A percentile compares a stretch with the other conserved stretches of the same genome.
Evolutionary conservation across 2,329 filamentous ascomycete species (phyloP).

Genomic region (Aphanoascus verrucosus): DNA sequence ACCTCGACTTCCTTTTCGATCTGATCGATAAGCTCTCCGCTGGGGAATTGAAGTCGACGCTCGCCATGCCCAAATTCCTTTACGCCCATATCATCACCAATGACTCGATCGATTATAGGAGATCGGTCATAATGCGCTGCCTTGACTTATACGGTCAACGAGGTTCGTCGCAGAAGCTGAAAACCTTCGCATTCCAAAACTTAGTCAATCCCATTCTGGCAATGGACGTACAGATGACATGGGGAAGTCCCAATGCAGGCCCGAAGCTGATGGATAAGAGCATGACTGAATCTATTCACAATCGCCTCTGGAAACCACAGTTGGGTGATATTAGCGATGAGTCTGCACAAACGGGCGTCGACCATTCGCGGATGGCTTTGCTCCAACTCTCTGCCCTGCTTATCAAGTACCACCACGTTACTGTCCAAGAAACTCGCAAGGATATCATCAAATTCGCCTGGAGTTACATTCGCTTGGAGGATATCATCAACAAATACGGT

Average conservation of each 20-base stretch:
- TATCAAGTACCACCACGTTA: conserved; percentile 84
- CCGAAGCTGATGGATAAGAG: conserved; percentile 72
- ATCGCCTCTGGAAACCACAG: conserved; percentile 87
- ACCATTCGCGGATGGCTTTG: conserved; percentile 91
- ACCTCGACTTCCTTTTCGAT: conserved; percentile 73
- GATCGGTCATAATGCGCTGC: conserved; percentile 68
- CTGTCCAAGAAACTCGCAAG: conserved; percentile 83
- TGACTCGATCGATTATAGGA: conserved; percentile 77
- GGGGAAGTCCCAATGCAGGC: conserved; percentile 48
- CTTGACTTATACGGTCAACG: conserved; percentile 77
- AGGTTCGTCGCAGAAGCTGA: conserved; percentile 72
- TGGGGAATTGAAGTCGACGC: conserved; percentile 67
- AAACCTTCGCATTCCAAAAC: conserved; percentile 83
- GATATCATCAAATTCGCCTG: conserved; percentile 99
- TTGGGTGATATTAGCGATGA: conserved; percentile 74
- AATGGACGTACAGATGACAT: conserved; percentile 86
- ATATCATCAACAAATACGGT: conserved; percentile 97
- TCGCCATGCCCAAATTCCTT: conserved; percentile 68
- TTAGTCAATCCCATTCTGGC: conserved; percentile 93
- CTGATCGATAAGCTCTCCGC: conserved; percentile 74
- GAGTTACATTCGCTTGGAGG: conserved; percentile 97
- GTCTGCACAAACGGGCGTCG: conserved; percentile 70
- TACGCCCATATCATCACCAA: conserved; percentile 75
- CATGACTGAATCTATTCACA: conserved; percentile 81
- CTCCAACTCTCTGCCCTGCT: conserved; percentile 89